phyloP scores from a whole-genome alignment of 1,284 basidiomycete species.

The Tetrapyrgos nigripes region DNA sequence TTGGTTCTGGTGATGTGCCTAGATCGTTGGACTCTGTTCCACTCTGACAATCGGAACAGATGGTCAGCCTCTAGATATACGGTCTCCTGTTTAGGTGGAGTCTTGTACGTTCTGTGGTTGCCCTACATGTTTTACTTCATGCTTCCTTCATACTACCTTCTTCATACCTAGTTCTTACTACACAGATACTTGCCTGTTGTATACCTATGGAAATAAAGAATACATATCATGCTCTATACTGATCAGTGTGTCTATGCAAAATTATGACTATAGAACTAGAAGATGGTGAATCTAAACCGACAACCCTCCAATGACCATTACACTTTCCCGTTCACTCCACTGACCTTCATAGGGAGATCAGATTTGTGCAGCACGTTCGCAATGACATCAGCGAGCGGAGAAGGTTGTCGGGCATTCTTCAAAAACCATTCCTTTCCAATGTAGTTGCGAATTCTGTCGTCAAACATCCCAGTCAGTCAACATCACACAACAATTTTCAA shows the following conservation, averaged over 20 bases:
- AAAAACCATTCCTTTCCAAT: constrained; percentile 94
- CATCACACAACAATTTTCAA: neutral
- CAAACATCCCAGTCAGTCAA: constrained; percentile 2
- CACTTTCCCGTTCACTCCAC: neutral
- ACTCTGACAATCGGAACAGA: constrained; percentile 56
- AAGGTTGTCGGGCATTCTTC: constrained; percentile 63
- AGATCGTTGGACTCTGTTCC: constrained; percentile 48
- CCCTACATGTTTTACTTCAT: constrained; percentile 40
- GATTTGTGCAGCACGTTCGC: constrained; percentile 42
- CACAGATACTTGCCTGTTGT: too few species aligned
- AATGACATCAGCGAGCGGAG: constrained; percentile 58
- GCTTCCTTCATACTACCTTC: constrained; percentile 13
- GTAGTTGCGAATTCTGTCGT: constrained; percentile 88
- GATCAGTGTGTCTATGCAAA: neutral
- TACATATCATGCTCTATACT: too few species aligned
- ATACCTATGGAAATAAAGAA: too few species aligned
- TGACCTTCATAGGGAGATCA: neutral
- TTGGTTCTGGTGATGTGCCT: constrained; percentile 79
- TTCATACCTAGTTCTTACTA: too few species aligned
- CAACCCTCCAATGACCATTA: too few species aligned
- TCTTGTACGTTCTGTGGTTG: constrained; percentile 34
- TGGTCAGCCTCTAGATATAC: constrained; percentile 45
- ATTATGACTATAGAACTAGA: too few species aligned
- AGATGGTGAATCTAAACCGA: too few species aligned
- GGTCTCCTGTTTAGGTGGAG: constrained; percentile 37